These are phyloP conservation scores for Aspergillus viridinutans DNA, from an alignment of 2,329 filamentous ascomycete species.

Conservation along the genomic window DNA sequence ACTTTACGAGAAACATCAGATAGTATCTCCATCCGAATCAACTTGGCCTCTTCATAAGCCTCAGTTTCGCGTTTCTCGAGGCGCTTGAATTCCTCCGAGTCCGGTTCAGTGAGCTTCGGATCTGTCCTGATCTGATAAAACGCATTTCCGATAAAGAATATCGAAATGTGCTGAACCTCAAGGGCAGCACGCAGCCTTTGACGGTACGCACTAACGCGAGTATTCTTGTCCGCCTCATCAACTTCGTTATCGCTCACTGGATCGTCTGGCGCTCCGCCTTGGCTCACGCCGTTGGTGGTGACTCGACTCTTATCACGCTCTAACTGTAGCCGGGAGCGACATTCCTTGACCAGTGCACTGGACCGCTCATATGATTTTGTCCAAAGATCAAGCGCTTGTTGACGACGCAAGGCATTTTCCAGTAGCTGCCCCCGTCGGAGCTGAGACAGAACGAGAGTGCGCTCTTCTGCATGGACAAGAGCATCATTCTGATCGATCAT, in stretches of 20 bases:
- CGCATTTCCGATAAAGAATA: slow-evolving; percentile 80
- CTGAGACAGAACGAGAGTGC: slow-evolving; percentile 59
- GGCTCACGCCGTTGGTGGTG: slow-evolving; percentile 18
- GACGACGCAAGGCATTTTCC: slow-evolving; percentile 66
- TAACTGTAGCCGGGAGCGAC: slow-evolving; percentile 56
- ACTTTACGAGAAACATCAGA: slow-evolving; percentile 55
- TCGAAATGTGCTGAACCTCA: slow-evolving; percentile 74
- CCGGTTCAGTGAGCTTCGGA: slow-evolving; percentile 57
- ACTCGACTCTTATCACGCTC: slow-evolving; percentile 37
- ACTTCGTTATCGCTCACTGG: slow-evolving; percentile 32
- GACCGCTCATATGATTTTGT: slow-evolving; percentile 51
- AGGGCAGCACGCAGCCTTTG: slow-evolving; percentile 67
- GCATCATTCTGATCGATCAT: slow-evolving; percentile 87
- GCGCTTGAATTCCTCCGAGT: slow-evolving; percentile 61
- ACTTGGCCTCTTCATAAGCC: slow-evolving; percentile 74
- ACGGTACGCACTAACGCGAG: slow-evolving; percentile 55
- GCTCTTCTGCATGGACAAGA: slow-evolving; percentile 63
- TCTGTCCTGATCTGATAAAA: slow-evolving; percentile 79
- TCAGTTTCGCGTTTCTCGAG: slow-evolving; percentile 68
- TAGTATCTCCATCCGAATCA: slow-evolving; percentile 74
- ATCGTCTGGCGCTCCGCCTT: slow-evolving; percentile 13
- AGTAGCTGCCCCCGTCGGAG: slow-evolving; percentile 71
- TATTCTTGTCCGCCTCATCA: slow-evolving; percentile 38
- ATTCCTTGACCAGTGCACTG: slow-evolving; percentile 52
- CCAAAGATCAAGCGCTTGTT: slow-evolving; percentile 69